phyloP scores from a whole-genome alignment of 495 filamentous ascomycete species.

The Mycothermus thermophilus region DNA sequence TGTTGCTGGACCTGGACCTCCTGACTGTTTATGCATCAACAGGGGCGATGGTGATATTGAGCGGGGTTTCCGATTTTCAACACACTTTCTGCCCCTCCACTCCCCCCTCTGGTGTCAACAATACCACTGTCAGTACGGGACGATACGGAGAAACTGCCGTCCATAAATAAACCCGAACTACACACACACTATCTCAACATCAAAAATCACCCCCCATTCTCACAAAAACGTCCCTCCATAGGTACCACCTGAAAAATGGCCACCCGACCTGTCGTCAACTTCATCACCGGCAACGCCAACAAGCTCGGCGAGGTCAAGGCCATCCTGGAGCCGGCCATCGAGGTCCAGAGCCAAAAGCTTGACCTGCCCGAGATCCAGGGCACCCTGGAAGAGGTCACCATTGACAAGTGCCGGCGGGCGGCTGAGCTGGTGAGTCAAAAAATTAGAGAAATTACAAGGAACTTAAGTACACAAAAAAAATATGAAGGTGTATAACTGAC shows the following conservation, averaged over 20 bases:
- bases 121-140: too few relatives aligned
- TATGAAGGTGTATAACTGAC: background rate
- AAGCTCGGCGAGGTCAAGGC: constrained; percentile 79
- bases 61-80: too few relatives aligned
- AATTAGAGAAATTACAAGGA: background rate
- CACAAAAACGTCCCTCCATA: constrained; percentile 5
- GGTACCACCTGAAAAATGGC: too few relatives aligned
- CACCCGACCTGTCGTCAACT: constrained; percentile 46
- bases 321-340: constrained; percentile 62
- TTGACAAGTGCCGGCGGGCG: constrained; percentile 73
- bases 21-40: constrained; percentile 7
- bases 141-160: too few relatives aligned
- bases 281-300: constrained; percentile 92
- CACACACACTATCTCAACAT: background rate
- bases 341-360: constrained; percentile 56
- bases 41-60: constrained; percentile 1
- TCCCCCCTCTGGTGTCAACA: too few relatives aligned
- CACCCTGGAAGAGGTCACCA: constrained; percentile 76
- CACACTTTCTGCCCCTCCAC: too few relatives aligned
- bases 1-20: too few relatives aligned
- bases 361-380: constrained; percentile 88
- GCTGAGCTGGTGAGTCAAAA: constrained; percentile 47
- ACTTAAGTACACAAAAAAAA: background rate
- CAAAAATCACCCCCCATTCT: too few relatives aligned
- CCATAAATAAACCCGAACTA: background rate